These are phyloP conservation scores for Lumnitzera littorea DNA, from an alignment of 345 rosid genomes.

Conservation along the genomic window DNA sequence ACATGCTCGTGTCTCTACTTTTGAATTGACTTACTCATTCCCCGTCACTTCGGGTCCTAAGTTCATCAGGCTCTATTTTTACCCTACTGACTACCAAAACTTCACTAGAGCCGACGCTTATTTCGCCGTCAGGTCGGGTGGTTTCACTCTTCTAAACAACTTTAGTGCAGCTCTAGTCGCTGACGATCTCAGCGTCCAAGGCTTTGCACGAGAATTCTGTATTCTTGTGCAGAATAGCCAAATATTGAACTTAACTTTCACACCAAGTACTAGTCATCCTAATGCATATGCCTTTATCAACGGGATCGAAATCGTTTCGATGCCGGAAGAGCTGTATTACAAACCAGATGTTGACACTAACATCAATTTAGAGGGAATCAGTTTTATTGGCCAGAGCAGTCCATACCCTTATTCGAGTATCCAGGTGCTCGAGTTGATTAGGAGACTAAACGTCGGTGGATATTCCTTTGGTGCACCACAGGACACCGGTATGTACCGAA, in stretches of 20 bases:
- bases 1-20: conserved; percentile 16
- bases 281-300: conserved; percentile 26
- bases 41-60: conserved; percentile 16
- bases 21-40: conserved; percentile 18
- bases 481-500: conserved; percentile 27
- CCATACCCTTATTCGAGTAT: background rate
- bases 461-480: background rate
- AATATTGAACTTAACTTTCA: conserved; percentile 26
- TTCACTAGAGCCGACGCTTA: conserved; percentile 5
- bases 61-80: conserved; percentile 20
- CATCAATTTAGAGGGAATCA: background rate
- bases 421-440: conserved; percentile 21
- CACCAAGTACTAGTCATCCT: conserved; percentile 8
- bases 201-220: conserved; percentile 6
- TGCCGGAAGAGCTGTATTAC: conserved; percentile 26
- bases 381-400: background rate
- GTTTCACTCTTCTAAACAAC: conserved; percentile 18
- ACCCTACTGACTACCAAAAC: conserved; percentile 1
- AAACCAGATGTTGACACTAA: accelerated
- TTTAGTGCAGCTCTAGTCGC: conserved; percentile 16
- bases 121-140: conserved; percentile 17
- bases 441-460: conserved; percentile 35
- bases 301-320: conserved; percentile 31
- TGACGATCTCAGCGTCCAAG: too few species aligned
- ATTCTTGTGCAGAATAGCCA: background rate